phyloP scores from a whole-genome alignment of 192 early-diverging fungal species.

The Backusella parvicylindrica region DNA sequence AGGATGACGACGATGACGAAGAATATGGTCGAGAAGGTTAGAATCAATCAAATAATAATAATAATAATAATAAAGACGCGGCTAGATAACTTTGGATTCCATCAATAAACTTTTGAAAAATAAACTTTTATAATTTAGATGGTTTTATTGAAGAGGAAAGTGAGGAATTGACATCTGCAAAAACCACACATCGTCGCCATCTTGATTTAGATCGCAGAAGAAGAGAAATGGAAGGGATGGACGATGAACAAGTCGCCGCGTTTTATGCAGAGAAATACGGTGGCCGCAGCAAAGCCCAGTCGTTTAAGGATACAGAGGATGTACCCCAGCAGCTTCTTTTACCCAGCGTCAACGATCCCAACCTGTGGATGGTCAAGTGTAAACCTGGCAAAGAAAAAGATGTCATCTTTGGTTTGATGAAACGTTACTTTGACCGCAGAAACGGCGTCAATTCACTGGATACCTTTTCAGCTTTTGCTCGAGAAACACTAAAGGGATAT shows the following conservation, averaged over 20 bases:
- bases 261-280: slow-evolving; percentile 71
- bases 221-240: slow-evolving; percentile 68
- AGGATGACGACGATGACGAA: slow-evolving; percentile 69
- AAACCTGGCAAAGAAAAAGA: slow-evolving; percentile 86
- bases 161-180: slow-evolving; percentile 53
- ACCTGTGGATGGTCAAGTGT: slow-evolving; percentile 88
- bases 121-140: slow-evolving; percentile 45
- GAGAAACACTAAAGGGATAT: slow-evolving; percentile 85
- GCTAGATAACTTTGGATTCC: not conserved
- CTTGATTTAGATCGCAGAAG: slow-evolving; percentile 66
- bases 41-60: not conserved
- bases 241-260: slow-evolving; percentile 82
- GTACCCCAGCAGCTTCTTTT: slow-evolving; percentile 78
- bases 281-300: slow-evolving; percentile 47
- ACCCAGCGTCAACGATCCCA: slow-evolving; percentile 84
- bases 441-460: slow-evolving; percentile 57
- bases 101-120: slow-evolving; percentile 77
- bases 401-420: slow-evolving; percentile 75
- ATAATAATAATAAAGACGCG: slow-evolving; percentile 8
- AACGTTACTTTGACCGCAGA: slow-evolving; percentile 69
- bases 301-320: slow-evolving; percentile 48
- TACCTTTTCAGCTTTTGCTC: slow-evolving; percentile 78
- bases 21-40: slow-evolving; percentile 51
- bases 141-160: slow-evolving; percentile 70
- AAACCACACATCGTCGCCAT: slow-evolving; percentile 60